These are phyloP conservation scores for Dipsacomyces acuminosporus DNA, from an alignment of 371 early-diverging fungal species.

Conservation along the genomic window DNA sequence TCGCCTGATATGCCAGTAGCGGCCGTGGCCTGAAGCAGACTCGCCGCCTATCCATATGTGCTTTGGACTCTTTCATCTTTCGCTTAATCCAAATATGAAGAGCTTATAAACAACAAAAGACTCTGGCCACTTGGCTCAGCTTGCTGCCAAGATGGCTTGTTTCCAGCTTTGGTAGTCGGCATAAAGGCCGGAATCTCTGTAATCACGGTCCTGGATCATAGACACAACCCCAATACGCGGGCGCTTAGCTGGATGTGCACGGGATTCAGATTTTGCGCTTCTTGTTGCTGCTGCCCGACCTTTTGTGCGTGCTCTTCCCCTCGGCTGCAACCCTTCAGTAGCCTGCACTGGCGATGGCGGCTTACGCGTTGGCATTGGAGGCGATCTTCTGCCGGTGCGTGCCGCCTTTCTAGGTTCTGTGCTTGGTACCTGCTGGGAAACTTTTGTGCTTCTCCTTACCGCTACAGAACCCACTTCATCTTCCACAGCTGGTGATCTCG, in stretches of 20 bases:
- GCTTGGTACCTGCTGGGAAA: not conserved
- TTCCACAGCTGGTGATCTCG: not conserved
- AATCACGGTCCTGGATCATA: conserved; percentile 42
- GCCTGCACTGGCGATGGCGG: not conserved
- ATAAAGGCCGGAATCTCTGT: conserved; percentile 20
- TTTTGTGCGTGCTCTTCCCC: not conserved
- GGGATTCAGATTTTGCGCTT: not conserved
- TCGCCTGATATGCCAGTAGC: no score
- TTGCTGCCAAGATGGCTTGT: not conserved
- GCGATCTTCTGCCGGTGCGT: not conserved
- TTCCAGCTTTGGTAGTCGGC: conserved; percentile 30
- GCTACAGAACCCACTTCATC: conserved; percentile 4
- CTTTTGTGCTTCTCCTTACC: not conserved
- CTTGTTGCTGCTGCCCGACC: not conserved
- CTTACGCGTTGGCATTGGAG: not conserved
- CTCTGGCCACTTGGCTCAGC: conserved; percentile 1
- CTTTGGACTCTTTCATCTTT: no score
- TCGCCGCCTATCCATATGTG: no score
- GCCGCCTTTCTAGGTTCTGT: no score
- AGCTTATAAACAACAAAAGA: no score
- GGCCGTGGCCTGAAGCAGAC: no score
- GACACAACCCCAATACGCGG: conserved; percentile 35
- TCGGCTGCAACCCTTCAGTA: not conserved
- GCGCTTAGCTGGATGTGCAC: conserved; percentile 2
- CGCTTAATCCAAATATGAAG: no score